Percentiles rank a stretch among this genome's conserved stretches.
phyloP scores from a whole-genome alignment of 495 filamentous ascomycete genomes.

The Tetracladium setigerum region DNA sequence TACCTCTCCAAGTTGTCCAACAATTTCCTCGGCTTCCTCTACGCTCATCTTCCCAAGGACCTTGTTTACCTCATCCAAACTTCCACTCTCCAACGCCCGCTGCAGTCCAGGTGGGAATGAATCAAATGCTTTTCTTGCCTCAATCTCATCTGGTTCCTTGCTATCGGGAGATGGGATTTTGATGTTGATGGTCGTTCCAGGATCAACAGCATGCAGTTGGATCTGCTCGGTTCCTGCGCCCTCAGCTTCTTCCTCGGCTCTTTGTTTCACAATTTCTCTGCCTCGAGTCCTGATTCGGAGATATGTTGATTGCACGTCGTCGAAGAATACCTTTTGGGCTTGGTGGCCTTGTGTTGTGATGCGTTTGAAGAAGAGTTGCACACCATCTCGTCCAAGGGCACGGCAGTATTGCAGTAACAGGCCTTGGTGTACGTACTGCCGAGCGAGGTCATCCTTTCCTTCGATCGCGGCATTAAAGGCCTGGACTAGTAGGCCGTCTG shows the following conservation, averaged over 20 bases:
- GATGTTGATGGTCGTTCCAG: constrained; percentile 89
- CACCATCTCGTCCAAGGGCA: constrained; percentile 78
- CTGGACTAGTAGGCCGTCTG: constrained; percentile 82
- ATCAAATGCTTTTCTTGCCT: constrained; percentile 72
- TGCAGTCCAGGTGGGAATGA: constrained; percentile 73
- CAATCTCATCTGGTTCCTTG: constrained; percentile 55
- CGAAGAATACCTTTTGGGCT: constrained; percentile 83
- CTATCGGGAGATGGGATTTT: constrained; percentile 59
- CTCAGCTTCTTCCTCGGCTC: constrained; percentile 56
- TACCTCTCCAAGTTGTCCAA: constrained; percentile 72
- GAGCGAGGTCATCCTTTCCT: constrained; percentile 64
- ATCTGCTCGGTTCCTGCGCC: constrained; percentile 82
- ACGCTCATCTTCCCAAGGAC: constrained; percentile 91
- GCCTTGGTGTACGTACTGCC: constrained; percentile 90
- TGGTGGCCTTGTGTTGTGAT: constrained; percentile 89
- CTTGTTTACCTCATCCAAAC: constrained; percentile 89
- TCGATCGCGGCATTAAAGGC: constrained; percentile 82
- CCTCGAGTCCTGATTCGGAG: constrained; percentile 68
- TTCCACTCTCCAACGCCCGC: constrained; percentile 75
- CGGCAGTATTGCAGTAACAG: constrained; percentile 92
- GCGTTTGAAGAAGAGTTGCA: constrained; percentile 90
- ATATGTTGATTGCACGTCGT: constrained; percentile 88
- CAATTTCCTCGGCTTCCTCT: constrained; percentile 84
- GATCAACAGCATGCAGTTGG: constrained; percentile 92
- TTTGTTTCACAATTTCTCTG: constrained; percentile 62